Evolutionary conservation across 306 rosid genomes (phyloP).

Genomic region (Hippophae rhamnoides): DNA sequence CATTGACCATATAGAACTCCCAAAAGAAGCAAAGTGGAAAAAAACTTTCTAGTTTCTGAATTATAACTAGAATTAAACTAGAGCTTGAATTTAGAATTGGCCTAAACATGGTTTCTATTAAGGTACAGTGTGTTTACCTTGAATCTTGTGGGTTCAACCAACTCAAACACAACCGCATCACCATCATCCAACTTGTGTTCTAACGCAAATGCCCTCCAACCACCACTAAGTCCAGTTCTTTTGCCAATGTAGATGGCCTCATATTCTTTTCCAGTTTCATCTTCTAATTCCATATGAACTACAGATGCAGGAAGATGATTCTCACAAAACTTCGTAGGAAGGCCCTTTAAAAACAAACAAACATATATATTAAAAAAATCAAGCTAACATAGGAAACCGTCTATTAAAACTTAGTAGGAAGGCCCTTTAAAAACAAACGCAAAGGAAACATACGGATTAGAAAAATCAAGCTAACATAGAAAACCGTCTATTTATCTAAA

Average conservation of each 20-base stretch:
- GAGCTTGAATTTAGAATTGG: no score
- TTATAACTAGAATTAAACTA: no score
- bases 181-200: constrained; percentile 74
- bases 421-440: constrained; percentile 33
- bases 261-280: constrained; percentile 50
- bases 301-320: constrained; percentile 41
- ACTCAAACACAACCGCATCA: constrained; percentile 67
- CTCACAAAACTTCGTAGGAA: constrained; percentile 52
- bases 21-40: no score
- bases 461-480: background rate
- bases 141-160: constrained; percentile 27
- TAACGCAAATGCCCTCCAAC: constrained; percentile 79
- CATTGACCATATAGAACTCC: no score
- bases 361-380: constrained; percentile 5
- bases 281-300: constrained; percentile 40
- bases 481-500: background rate
- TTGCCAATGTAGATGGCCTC: constrained; percentile 43
- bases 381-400: background rate
- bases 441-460: no score
- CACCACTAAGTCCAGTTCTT: constrained; percentile 70
- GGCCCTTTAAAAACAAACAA: constrained; percentile 32
- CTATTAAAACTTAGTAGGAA: constrained; percentile 49
- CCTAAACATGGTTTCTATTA: no score
- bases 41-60: no score
- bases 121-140: no score